phyloP scores from a whole-genome alignment of 2,329 filamentous ascomycete species.

The Cercospora brassicicola region DNA sequence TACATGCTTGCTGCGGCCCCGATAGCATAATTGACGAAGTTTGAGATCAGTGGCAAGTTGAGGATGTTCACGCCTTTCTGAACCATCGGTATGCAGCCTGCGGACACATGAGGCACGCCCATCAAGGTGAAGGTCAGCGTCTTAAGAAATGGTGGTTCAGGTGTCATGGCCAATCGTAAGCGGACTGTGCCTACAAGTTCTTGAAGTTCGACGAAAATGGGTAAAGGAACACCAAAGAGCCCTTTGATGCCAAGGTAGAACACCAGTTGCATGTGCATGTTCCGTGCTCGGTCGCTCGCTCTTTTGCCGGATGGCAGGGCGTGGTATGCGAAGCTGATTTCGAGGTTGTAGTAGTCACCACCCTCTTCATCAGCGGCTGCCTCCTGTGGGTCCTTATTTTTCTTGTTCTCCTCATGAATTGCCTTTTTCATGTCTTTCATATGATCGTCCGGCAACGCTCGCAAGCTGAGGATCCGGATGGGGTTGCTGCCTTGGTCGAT shows the following conservation, averaged over 20 bases:
- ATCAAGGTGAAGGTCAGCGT: conserved; percentile 90
- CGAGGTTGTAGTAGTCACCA: conserved; percentile 89
- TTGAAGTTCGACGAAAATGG: conserved; percentile 85
- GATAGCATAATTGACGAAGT: conserved; percentile 96
- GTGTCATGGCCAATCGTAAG: conserved; percentile 78
- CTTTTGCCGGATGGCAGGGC: conserved; percentile 70
- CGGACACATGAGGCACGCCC: conserved; percentile 85
- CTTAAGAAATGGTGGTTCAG: conserved; percentile 89
- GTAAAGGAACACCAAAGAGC: conserved; percentile 82
- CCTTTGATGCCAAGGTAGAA: conserved; percentile 92
- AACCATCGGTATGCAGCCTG: conserved; percentile 90
- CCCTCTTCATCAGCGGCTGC: conserved; percentile 85
- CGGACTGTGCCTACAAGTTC: conserved; percentile 87
- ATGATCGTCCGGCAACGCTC: conserved; percentile 77
- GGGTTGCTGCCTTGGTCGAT: conserved; percentile 94
- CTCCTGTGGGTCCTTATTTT: conserved; percentile 81
- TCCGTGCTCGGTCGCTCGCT: conserved; percentile 74
- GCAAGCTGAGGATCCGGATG: conserved; percentile 80
- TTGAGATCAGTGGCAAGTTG: conserved; percentile 88
- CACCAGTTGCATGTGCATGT: conserved; percentile 95
- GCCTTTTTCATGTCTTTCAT: conserved; percentile 79
- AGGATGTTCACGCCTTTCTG: conserved; percentile 86
- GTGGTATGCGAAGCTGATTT: conserved; percentile 88
- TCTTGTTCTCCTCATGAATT: conserved; percentile 74
- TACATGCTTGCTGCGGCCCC: conserved; percentile 85